Evolutionary conservation across 768 basidiomycete genomes (phyloP).

Genomic region (Hypholoma fasciculare): DNA sequence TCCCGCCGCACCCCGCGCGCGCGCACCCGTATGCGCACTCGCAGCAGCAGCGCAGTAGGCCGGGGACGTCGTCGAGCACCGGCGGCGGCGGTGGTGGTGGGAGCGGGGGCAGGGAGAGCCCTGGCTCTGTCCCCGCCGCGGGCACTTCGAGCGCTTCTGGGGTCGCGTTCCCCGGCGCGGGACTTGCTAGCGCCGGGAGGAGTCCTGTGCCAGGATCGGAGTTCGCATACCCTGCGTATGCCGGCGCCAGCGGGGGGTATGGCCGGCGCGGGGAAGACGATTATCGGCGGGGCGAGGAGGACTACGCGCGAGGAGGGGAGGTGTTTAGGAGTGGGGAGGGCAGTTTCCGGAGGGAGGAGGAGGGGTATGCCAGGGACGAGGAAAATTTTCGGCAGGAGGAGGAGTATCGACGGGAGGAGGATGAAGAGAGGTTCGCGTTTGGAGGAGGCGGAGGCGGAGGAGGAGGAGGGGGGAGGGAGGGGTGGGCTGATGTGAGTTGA

Average conservation of each 20-base stretch:
- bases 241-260: too few species aligned
- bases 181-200: too few species aligned
- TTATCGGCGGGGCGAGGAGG: not conserved
- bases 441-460: not conserved
- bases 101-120: too few species aligned
- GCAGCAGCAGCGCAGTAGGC: not conserved
- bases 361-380: slow-evolving; percentile 24
- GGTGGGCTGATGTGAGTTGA: not conserved
- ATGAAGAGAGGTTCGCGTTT: not conserved
- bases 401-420: not conserved
- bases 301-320: too few species aligned
- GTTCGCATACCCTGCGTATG: too few species aligned
- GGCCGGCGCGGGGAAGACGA: too few species aligned
- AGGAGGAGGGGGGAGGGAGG: too few species aligned
- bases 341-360: not conserved
- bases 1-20: not conserved
- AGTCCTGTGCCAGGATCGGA: too few species aligned
- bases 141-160: too few species aligned
- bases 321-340: too few species aligned
- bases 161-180: too few species aligned
- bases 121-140: too few species aligned
- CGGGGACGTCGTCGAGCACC: not conserved
- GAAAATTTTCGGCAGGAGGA: not conserved
- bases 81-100: not conserved
- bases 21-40: not conserved